Evolutionary conservation across 2,329 filamentous ascomycete species (phyloP).

Genomic region (Aspergillus fumigatus): DNA sequence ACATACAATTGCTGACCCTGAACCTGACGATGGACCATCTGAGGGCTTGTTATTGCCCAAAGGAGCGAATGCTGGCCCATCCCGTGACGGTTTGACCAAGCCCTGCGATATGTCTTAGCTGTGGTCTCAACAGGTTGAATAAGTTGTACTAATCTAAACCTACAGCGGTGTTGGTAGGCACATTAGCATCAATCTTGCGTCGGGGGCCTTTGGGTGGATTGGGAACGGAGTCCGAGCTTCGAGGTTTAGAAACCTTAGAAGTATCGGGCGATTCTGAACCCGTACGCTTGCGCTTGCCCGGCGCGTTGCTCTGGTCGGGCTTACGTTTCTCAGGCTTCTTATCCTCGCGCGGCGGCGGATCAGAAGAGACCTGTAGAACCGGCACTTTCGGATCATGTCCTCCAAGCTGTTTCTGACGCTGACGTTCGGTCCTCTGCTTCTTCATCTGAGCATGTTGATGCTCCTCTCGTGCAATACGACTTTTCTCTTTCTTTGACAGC

Average conservation of each 20-base stretch:
- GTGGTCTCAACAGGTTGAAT: not conserved
- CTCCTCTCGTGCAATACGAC: slow-evolving; percentile 36
- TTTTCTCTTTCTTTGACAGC: slow-evolving; percentile 36
- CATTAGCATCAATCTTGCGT: slow-evolving; percentile 22
- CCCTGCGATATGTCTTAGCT: slow-evolving; percentile 21
- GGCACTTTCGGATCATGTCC: slow-evolving; percentile 45
- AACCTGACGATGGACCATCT: slow-evolving; percentile 11
- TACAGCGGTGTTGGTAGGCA: slow-evolving; percentile 16
- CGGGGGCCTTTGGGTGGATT: slow-evolving; percentile 23
- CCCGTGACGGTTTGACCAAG: slow-evolving; percentile 38
- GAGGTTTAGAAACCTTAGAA: slow-evolving; percentile 24
- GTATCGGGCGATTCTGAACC: slow-evolving; percentile 20
- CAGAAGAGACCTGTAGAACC: slow-evolving; percentile 28
- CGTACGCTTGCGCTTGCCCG: slow-evolving; percentile 31
- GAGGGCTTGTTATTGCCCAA: slow-evolving; percentile 15
- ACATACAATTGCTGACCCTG: slow-evolving; percentile 20
- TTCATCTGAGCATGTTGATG: slow-evolving; percentile 27
- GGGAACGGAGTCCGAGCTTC: slow-evolving; percentile 21
- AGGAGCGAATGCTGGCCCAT: slow-evolving; percentile 28
- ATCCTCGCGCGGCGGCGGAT: slow-evolving; percentile 8
- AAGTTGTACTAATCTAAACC: slow-evolving; percentile 2
- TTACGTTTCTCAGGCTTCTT: slow-evolving; percentile 10
- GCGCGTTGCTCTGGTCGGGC: slow-evolving; percentile 9
- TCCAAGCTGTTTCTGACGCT: slow-evolving; percentile 39
- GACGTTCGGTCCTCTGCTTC: slow-evolving; percentile 34